Evolutionary conservation across 306 rosid species (phyloP), one percentile per base, ranked within the genome.

Genomic region (Ormosia emarginata): DNA sequence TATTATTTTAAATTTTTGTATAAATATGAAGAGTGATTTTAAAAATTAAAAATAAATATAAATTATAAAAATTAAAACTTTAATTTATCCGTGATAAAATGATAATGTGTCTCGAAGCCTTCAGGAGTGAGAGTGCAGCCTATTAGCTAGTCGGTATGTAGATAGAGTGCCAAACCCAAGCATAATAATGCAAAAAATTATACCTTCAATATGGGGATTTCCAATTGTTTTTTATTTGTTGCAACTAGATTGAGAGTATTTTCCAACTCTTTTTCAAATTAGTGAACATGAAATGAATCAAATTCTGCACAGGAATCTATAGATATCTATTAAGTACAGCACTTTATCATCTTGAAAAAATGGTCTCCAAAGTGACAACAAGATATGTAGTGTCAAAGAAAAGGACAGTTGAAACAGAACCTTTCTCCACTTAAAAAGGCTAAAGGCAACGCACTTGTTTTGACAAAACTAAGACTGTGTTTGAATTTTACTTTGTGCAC

Each of bases 341-440:
- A 61, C 46, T 65, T 37, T 15, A 37, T 37, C 49, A 65, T 65
- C 29, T 39, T n/a, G 14, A 64, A 13, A 6, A 36, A 14, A 37
- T 66, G 71, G 47, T 66, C 71, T 66, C 71, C 71, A 39, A 66
- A 66, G 47, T 66, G 71, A 10, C 49, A 66, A 66, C 47, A 63
- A 36, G 29, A 65, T 65, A 5, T 65, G 43, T 36, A 36, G 13
- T 65, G 47, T 14, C 70, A 65, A 36, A 65, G 32, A 36, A 65
- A 65, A 37, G 70, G 43, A 62, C 40, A 33, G 24, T 32, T 32
- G 41, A 62, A 37, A 33, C 67, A 13, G 18, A 30, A 61, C 7
- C 18, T 62, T 62, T 62, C 43, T 34, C 43, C 67, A 61, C 67
- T 61, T 61, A 61, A 61, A 59, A 59, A 61, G 67, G 36, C 40